Evolutionary conservation across 1,139 yeast species (phyloP).

Genomic region (Saccharomyces hybrid): DNA sequence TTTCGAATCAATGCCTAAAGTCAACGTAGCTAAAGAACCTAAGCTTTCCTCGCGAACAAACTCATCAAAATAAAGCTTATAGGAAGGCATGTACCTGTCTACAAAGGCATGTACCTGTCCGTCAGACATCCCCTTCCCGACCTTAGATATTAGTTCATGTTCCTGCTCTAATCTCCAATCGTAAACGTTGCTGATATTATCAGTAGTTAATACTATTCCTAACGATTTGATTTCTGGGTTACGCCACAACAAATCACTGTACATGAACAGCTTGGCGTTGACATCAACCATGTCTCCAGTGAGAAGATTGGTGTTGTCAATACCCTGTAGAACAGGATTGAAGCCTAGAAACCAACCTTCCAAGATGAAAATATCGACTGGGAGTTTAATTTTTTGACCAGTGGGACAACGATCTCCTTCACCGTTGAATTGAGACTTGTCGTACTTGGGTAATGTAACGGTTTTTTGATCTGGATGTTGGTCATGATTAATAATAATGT

Average conservation of each 20-base stretch:
- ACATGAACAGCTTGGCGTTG: conserved; percentile 44
- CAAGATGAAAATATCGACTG: conserved; percentile 59
- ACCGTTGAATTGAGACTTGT: conserved; percentile 67
- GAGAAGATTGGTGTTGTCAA: conserved; percentile 11
- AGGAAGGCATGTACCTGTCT: conserved; percentile 81
- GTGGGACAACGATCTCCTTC: conserved; percentile 62
- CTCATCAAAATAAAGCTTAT: conserved; percentile 54
- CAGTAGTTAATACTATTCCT: conserved; percentile 56
- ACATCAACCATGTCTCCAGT: conserved; percentile 36
- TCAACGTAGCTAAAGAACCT: conserved; percentile 26
- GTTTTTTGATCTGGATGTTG: conserved; percentile 2
- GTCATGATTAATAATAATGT: conserved; percentile 16
- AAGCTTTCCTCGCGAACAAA: conserved; percentile 30
- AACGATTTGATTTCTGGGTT: conserved; percentile 54
- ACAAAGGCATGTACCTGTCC: conserved; percentile 59
- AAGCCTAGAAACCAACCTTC: conserved; percentile 97
- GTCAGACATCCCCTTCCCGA: conserved; percentile 77
- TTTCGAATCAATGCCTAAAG: conserved; percentile 20
- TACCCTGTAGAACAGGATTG: conserved; percentile 35
- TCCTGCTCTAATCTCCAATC: conserved; percentile 86
- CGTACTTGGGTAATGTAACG: conserved; percentile 53
- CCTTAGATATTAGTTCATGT: conserved; percentile 45
- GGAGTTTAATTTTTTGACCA: conserved; percentile 29
- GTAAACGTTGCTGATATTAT: conserved; percentile 54
- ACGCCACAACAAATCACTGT: conserved; percentile 50